Base-by-base conservation (phyloP, 108 stramenopile genomes). In the Fistulifera pelliculosa region DNA sequence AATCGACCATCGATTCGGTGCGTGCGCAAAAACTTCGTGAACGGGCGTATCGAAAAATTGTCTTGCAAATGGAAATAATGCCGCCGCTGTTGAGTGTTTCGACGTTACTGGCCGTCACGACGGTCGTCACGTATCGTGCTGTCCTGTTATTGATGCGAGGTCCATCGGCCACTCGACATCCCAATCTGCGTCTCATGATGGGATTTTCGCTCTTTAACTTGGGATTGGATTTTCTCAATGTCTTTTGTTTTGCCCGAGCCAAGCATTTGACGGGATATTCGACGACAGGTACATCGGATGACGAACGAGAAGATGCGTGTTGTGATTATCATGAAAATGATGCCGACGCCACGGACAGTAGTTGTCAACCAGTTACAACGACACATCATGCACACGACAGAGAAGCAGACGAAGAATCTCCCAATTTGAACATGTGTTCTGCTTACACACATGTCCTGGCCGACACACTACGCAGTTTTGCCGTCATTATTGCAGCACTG, bases 401-500 rank as follows among this genome's bases (percentile, higher is more conserved):
- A 14, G 40, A 41, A 11, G 40, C 40, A 41, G 40, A 45, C 44
- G 44, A 45, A 4, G 50, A 51, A 6, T 8, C 7, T 51, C 44
- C 75, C 42, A 83, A 83, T 58, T 42, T 88, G 53, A 88, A 88
- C 60, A 88, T 88, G 87, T 89, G 83, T 47, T 80, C 78, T 15
- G 87, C 87, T 8, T 89, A 82, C 42, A 89, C 83, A 27, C 87
- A 89, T 58, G 81, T 89, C 24, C 79, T 85, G 65, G 87, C 87
- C 16, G 87, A 89, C 60, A 89, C 87, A 22, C 56, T 89, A n/a
- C 66, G 87, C 13, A 83, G 81, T 39, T 52, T 80, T 42, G 83
- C 83, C 1, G 87, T 89, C 3, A 57, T 89, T 35, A 25, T 83
- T 1, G 87, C 87, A 4, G 76, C 83, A 27, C 41, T 63, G 1